These are phyloP conservation scores for Reutealis trisperma DNA, from an alignment of 345 rosid genomes.

Conservation along the genomic window DNA sequence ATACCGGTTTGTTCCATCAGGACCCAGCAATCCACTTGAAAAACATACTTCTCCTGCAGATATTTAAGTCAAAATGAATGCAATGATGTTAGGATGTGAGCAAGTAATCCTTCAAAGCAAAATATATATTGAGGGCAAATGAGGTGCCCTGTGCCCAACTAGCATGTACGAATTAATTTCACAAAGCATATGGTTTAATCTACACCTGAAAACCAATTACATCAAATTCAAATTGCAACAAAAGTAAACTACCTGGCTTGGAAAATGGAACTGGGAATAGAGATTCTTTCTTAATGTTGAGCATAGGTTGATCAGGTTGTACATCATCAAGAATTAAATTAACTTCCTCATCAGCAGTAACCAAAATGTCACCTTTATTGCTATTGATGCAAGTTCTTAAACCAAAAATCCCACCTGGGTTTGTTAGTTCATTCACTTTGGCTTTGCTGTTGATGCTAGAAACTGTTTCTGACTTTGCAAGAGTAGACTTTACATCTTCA, in stretches of 20 bases:
- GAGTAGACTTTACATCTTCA: constrained; percentile 18
- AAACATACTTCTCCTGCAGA: constrained; percentile 56
- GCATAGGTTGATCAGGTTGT: constrained; percentile 26
- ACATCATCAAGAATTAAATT: constrained; percentile 25
- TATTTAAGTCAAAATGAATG: constrained; percentile 13
- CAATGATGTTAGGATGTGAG: not conserved
- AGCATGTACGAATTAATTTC: not conserved
- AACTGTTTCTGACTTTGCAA: constrained; percentile 16
- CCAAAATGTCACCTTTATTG: constrained; percentile 21
- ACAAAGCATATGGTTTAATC: constrained; percentile 6
- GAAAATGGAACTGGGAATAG: constrained; percentile 30
- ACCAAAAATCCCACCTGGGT: constrained; percentile 12
- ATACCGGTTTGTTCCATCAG: constrained; percentile 66
- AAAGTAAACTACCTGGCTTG: constrained; percentile 51
- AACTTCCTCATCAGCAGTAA: constrained; percentile 37
- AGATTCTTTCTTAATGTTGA: constrained; percentile 59
- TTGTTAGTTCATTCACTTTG: constrained; percentile 1
- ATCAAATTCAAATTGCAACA: constrained; percentile 12
- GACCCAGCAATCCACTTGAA: constrained; percentile 71
- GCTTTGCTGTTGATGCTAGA: constrained; percentile 19
- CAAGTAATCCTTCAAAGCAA: not conserved
- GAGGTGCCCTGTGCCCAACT: not conserved
- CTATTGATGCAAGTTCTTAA: constrained; percentile 16
- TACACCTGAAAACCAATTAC: not conserved
- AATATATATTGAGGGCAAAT: not conserved